Percentiles rank a stretch among this genome's conserved stretches.
phyloP scores from a whole-genome alignment of 1,284 basidiomycete genomes.

The Rhizoctonia solani region DNA sequence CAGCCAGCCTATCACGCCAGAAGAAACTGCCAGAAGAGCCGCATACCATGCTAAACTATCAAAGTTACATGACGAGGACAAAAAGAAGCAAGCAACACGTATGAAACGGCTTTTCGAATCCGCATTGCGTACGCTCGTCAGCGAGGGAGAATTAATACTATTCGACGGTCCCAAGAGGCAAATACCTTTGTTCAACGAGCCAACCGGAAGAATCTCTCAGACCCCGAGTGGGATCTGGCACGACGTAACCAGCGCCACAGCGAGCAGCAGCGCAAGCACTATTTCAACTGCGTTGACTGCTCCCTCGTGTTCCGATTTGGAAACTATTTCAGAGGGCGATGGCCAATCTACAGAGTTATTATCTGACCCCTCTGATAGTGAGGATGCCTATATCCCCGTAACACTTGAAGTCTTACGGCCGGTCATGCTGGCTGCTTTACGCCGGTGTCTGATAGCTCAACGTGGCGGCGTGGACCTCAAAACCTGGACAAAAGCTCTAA shows the following conservation, averaged over 20 bases:
- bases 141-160: slow-evolving; percentile 8
- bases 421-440: slow-evolving; percentile 3
- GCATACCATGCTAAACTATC: slow-evolving; percentile 24
- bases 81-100: slow-evolving; percentile 15
- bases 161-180: slow-evolving; percentile 15
- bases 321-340: slow-evolving; percentile 1
- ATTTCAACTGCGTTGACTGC: background rate
- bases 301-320: background rate
- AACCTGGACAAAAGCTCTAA: slow-evolving; percentile 21
- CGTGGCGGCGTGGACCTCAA: slow-evolving; percentile 17
- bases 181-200: background rate
- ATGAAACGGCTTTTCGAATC: slow-evolving; percentile 22
- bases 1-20: slow-evolving; percentile 7
- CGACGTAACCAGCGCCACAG: slow-evolving; percentile 20
- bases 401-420: slow-evolving; percentile 13
- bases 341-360: background rate
- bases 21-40: slow-evolving; percentile 13
- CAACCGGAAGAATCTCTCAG: background rate
- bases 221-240: slow-evolving; percentile 8
- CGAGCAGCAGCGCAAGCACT: background rate
- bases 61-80: slow-evolving; percentile 24
- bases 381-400: slow-evolving; percentile 27
- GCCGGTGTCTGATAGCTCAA: slow-evolving; percentile 2
- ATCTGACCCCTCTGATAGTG: slow-evolving; percentile 28
- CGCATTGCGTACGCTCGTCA: slow-evolving; percentile 27